Conservation (phyloP, 2,329 filamentous ascomycete genomes). For the Pseudogymnoascus destructans region DNA sequence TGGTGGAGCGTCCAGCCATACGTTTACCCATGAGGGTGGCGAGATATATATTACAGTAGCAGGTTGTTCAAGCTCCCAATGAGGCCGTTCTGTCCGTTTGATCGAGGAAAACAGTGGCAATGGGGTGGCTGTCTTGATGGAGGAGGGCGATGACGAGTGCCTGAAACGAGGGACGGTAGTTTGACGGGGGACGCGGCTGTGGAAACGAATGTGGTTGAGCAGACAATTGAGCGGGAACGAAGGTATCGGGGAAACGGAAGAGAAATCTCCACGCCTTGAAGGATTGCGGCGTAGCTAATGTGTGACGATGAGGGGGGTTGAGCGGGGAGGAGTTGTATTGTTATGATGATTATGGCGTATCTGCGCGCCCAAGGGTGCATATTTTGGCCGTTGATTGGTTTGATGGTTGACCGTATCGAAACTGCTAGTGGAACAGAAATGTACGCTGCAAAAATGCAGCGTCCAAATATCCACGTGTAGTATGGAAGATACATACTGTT, state of each 20-base stretch:
- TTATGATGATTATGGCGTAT: constrained; percentile 7
- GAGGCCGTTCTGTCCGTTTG: neutral
- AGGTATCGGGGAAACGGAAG: neutral
- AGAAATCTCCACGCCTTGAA: neutral
- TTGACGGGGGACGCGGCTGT: neutral
- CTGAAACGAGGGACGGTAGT: neutral
- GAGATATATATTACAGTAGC: neutral
- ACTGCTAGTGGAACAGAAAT: neutral
- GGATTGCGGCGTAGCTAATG: neutral
- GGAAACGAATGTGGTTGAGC: constrained; percentile 7
- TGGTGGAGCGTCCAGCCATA: neutral
- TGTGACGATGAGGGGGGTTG: neutral
- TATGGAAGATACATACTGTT: neutral
- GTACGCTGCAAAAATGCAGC: neutral
- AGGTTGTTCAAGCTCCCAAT: neutral
- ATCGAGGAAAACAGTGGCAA: neutral
- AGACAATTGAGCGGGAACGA: constrained; percentile 4
- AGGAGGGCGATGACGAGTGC: neutral
- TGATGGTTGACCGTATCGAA: neutral
- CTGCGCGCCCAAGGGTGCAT: constrained; percentile 2
- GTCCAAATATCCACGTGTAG: neutral
- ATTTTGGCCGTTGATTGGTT: neutral
- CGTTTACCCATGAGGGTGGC: constrained; percentile 8
- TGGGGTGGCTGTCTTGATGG: neutral
- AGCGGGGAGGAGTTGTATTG: neutral